Percentiles rank a stretch among this genome's conserved stretches.
These are phyloP conservation scores for Tolypocladium cylindrosporum DNA, from an alignment of 2,329 filamentous ascomycete genomes.

Conservation along the genomic window DNA sequence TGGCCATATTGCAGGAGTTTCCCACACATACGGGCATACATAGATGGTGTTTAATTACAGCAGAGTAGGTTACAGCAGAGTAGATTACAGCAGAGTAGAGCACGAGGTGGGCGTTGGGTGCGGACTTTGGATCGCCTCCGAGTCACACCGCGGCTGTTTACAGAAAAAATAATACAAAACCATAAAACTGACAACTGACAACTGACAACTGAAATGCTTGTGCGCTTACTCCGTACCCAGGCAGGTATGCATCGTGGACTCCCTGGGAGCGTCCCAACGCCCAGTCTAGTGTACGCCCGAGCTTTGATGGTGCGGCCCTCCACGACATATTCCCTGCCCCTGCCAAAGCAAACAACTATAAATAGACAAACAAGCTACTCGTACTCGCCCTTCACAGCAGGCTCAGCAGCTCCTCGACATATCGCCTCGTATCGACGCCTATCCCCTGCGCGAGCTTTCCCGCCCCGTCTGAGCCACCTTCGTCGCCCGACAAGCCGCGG, in stretches of 20 bases:
- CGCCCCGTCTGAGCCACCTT: slow-evolving; percentile 43
- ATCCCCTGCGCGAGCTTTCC: slow-evolving; percentile 60
- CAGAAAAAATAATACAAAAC: neutral
- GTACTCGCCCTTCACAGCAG: slow-evolving; percentile 24
- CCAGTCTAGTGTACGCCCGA: neutral
- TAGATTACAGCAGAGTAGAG: neutral
- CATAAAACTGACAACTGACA: neutral
- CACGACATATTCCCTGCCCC: neutral
- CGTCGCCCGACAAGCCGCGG: slow-evolving; percentile 26
- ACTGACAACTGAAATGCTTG: neutral
- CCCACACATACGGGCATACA: neutral
- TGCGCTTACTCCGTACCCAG: neutral
- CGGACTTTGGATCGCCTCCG: neutral
- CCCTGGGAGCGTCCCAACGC: neutral
- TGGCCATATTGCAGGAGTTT: too few relatives aligned
- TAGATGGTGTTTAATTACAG: neutral
- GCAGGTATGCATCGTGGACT: neutral
- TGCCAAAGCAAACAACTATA: neutral
- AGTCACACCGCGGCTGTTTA: neutral
- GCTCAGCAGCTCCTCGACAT: slow-evolving; percentile 63
- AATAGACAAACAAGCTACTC: neutral
- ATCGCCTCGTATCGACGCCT: slow-evolving; percentile 65
- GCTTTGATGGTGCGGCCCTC: neutral
- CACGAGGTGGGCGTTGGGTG: neutral
- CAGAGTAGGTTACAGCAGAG: neutral